phyloP scores from a whole-genome alignment of 805 yeast genomes.

The Pichia manshurica region DNA sequence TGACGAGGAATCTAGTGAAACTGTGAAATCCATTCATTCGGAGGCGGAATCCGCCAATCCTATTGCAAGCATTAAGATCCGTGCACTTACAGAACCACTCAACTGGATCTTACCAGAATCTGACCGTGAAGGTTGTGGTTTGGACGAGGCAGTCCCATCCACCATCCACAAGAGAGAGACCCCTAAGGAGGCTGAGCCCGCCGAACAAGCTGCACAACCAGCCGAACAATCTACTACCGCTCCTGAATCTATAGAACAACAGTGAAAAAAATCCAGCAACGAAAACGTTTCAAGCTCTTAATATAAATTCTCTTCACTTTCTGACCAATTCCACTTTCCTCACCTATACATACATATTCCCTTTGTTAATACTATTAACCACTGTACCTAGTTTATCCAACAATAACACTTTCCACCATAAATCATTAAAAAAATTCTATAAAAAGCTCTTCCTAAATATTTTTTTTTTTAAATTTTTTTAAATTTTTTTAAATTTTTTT shows the following conservation, averaged over 20 bases:
- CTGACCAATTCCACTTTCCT: neutral
- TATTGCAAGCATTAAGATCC: conserved; percentile 37
- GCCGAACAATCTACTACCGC: no score
- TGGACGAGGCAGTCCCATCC: conserved; percentile 27
- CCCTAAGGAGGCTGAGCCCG: neutral
- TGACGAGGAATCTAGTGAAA: conserved; percentile 32
- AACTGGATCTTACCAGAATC: conserved; percentile 63
- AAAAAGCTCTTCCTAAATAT: no score
- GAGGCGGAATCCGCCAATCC: neutral
- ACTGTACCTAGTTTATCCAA: neutral
- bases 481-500: no score
- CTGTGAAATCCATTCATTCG: neutral
- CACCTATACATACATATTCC: neutral
- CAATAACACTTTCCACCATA: no score
- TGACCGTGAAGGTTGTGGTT: conserved; percentile 43
- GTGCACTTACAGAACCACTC: conserved; percentile 52
- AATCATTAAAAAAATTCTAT: no score
- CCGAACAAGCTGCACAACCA: no score
- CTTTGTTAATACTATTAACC: neutral
- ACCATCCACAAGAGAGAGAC: neutral
- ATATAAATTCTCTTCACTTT: neutral
- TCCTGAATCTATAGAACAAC: neutral
- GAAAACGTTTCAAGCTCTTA: neutral
- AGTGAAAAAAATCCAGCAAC: neutral
- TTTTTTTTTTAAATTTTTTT: no score